A percentile compares a stretch with the other conserved stretches of the same genome.
Conservation (phyloP, 768 basidiomycete genomes). For the Hygrophorus pudorinus region DNA sequence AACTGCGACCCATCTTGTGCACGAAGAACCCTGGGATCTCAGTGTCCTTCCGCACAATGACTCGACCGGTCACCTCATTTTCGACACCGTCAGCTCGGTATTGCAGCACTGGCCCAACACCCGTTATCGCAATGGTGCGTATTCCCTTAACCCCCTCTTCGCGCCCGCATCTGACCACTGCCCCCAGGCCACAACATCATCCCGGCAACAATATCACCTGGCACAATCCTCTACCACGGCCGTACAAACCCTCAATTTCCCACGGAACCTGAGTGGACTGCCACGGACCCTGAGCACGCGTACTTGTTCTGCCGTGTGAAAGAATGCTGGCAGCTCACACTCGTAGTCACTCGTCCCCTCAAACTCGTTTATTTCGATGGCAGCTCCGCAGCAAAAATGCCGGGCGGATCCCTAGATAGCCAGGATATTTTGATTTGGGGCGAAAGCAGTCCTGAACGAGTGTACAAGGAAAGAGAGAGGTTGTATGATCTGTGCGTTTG, state of each 20-base stretch:
- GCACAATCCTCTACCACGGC: constrained; percentile 18
- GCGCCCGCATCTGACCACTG: not conserved
- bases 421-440: constrained; percentile 42
- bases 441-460: constrained; percentile 13
- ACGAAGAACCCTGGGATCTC: constrained; percentile 1
- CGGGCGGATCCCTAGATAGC: constrained; percentile 30
- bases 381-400: constrained; percentile 34
- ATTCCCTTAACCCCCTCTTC: not conserved
- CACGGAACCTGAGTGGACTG: constrained; percentile 2
- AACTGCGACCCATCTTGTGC: not conserved
- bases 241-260: constrained; percentile 6
- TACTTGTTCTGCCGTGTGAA: constrained; percentile 22
- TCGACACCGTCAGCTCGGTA: constrained; percentile 22
- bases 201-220: constrained; percentile 13
- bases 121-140: constrained; percentile 33
- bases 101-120: constrained; percentile 39
- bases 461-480: constrained; percentile 17
- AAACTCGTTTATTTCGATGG: constrained; percentile 46
- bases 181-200: constrained; percentile 14
- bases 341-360: constrained; percentile 27
- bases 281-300: constrained; percentile 14
- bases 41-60: constrained; percentile 2
- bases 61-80: constrained; percentile 21
- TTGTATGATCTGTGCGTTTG: too few relatives aligned
- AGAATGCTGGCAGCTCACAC: constrained; percentile 32